Conservation (phyloP, 345 rosid genomes). For the Adansonia digitata region DNA sequence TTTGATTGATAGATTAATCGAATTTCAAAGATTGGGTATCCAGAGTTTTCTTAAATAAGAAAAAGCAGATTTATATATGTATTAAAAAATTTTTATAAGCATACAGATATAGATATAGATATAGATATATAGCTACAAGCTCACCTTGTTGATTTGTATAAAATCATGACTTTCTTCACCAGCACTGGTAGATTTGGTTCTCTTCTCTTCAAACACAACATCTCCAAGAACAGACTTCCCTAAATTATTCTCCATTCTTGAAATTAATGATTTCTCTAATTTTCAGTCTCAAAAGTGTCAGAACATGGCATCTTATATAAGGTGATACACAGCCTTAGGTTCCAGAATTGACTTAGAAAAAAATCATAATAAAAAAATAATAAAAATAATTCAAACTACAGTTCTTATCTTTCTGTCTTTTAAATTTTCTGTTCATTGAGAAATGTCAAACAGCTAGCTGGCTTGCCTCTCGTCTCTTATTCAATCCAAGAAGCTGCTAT, state of each 20-base stretch:
- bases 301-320: neutral
- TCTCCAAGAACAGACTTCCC: conserved; percentile 3
- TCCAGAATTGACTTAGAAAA: conserved; percentile 1
- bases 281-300: neutral
- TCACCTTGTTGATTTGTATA: conserved; percentile 1
- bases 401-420: neutral
- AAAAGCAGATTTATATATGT: neutral
- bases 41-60: neutral
- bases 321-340: neutral
- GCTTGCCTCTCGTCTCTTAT: neutral
- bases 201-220: neutral
- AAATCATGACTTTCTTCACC: neutral
- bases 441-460: neutral
- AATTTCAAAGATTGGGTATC: neutral
- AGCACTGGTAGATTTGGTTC: neutral
- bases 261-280: neutral
- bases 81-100: neutral
- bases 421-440: neutral
- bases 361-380: neutral
- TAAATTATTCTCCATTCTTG: neutral
- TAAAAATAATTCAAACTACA: neutral
- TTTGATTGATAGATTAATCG: neutral
- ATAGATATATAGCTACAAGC: neutral
- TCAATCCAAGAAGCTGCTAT: neutral
- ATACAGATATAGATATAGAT: neutral